Percentiles rank a stretch among this genome's conserved stretches.
Evolutionary conservation across 129 eudicot species (phyloP).

Genomic region (Helianthus annuus): HanXRQr2.0-SUNRISE NC_035435.2:144749972-144750471

Average conservation of each 20-base stretch:
- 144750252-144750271: constrained; percentile 9
- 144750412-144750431: neutral
- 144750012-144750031: constrained; percentile 5
- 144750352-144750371: constrained; percentile 38
- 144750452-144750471: constrained; percentile 27
- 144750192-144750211: constrained; percentile 34
- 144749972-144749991: constrained; percentile 27
- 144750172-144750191: constrained; percentile 49
- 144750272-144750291: constrained; percentile 10
- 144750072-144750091: constrained; percentile 41
- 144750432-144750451: constrained; percentile 19
- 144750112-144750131: constrained; percentile 41
- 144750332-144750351: constrained; percentile 24
- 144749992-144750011: neutral
- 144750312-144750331: constrained; percentile 29
- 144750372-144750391: constrained; percentile 36
- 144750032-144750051: constrained; percentile 18
- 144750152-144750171: constrained; percentile 33
- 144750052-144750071: constrained; percentile 37
- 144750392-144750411: constrained; percentile 20
- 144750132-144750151: constrained; percentile 22
- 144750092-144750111: constrained; percentile 42
- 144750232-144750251: constrained; percentile 29
- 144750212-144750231: constrained; percentile 25
- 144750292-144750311: neutral